Percentiles rank a stretch among this genome's conserved stretches.
These are phyloP conservation scores for Nakaseomyces glabratus DNA, from an alignment of 1,139 yeast genomes.

Conservation along the genomic window DNA sequence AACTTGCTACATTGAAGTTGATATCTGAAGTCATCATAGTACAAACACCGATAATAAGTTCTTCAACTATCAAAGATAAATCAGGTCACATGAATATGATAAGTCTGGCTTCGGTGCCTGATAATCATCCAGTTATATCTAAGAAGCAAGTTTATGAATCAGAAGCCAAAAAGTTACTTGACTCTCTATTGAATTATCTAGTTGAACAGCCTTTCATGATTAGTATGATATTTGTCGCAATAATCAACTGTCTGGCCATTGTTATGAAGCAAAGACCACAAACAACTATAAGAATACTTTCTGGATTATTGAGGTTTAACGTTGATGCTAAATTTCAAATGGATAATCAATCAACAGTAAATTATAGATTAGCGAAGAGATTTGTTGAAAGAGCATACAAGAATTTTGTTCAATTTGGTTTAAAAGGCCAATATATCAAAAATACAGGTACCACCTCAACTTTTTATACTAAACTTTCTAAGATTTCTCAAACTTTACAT, in stretches of 20 bases:
- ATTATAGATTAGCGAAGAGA: slow-evolving; percentile 37
- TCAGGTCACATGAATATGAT: slow-evolving; percentile 9
- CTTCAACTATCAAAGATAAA: slow-evolving; percentile 12
- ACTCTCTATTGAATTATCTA: slow-evolving; percentile 49
- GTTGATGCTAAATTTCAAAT: slow-evolving; percentile 33
- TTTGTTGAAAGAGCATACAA: slow-evolving; percentile 42
- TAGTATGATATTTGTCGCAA: slow-evolving; percentile 47
- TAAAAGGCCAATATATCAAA: slow-evolving; percentile 31
- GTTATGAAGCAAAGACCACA: slow-evolving; percentile 52
- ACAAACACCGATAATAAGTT: slow-evolving; percentile 38
- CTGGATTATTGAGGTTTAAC: slow-evolving; percentile 37
- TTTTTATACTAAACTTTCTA: slow-evolving; percentile 24
- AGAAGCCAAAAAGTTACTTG: slow-evolving; percentile 65
- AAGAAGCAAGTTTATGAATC: slow-evolving; percentile 49
- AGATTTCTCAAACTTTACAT: slow-evolving; percentile 29
- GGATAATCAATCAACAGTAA: slow-evolving; percentile 32
- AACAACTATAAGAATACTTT: slow-evolving; percentile 37
- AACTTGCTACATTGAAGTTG: slow-evolving; percentile 62
- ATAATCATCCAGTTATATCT: slow-evolving; percentile 58
- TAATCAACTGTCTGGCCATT: slow-evolving; percentile 44
- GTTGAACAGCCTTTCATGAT: slow-evolving; percentile 46
- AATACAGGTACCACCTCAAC: slow-evolving; percentile 21
- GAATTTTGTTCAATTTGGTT: slow-evolving; percentile 39
- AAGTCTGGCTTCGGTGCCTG: slow-evolving; percentile 50
- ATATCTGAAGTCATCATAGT: slow-evolving; percentile 61